Percentiles rank a stretch among this genome's conserved stretches.
Conservation (phyloP, 2,329 filamentous ascomycete genomes). For the Setomelanomma holmii region DNA sequence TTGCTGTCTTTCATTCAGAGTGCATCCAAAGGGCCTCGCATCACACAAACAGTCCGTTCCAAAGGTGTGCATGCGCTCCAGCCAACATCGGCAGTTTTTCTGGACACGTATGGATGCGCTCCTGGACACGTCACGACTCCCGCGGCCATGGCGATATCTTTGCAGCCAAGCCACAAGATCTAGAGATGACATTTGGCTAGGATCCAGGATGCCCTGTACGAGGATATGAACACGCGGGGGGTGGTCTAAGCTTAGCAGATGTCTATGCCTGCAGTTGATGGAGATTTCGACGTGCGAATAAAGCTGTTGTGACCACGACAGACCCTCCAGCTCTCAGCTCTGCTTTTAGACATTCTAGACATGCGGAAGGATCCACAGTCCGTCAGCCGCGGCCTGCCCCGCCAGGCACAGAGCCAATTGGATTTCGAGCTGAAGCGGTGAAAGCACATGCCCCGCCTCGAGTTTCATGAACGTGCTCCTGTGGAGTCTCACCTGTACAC, state of each 20-base stretch:
- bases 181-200: not conserved
- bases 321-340: not conserved
- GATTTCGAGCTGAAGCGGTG: constrained; percentile 23
- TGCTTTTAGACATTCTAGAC: not conserved
- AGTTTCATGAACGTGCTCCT: constrained; percentile 20
- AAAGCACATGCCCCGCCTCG: constrained; percentile 30
- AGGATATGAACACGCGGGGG: not conserved
- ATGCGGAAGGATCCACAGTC: not conserved
- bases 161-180: not conserved
- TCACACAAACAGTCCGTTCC: too few species aligned
- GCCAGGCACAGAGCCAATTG: constrained; percentile 28
- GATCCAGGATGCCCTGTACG: not conserved
- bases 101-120: not conserved
- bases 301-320: constrained; percentile 1
- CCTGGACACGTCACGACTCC: not conserved
- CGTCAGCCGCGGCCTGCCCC: constrained; percentile 19
- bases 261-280: not conserved
- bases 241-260: not conserved
- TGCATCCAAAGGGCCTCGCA: too few species aligned
- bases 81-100: too few species aligned
- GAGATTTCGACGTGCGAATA: not conserved
- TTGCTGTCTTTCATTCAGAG: too few species aligned
- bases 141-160: not conserved
- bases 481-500: not conserved
- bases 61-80: too few species aligned